Base-by-base conservation (phyloP, 352 stramenopile species). In the Globisporangium paddicum region DNA sequence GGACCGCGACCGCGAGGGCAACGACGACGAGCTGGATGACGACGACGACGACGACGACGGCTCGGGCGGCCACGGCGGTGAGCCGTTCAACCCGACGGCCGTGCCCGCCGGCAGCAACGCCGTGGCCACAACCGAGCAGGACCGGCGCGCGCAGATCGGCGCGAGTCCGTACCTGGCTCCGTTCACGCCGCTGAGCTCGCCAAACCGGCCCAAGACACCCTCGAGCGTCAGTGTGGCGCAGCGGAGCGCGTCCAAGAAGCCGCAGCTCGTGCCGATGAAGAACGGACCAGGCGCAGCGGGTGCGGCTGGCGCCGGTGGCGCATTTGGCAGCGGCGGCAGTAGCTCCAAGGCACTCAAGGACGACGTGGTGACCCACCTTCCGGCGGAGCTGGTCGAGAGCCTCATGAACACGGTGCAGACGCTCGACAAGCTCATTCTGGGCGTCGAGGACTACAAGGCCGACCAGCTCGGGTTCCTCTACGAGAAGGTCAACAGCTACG, bases 181-280 rank as follows among this genome's bases (percentile, higher is more conserved):
- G 2, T 90, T 90, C 63, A 90, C 80, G 47, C 80, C 80, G 42
- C 70, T 85, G 62, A 72, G 76, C n/a, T 85, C 75, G 11, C 77
- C 80, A 1, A 78, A 66, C 48, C 59, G 64, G 5, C 72, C 74
- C 0, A 88, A 88, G 63, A 87, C 77, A 34, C 79, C 77, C 14
- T 77, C 75, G 1, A 79, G 70, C 44, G 64, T 67, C 18, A 61
- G 41, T 10, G 45, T 55, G n/a, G 47, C 60, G 42, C 59, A 69
- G 55, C 57, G 65, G 19, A 45, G 55, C 42, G 47, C 53, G 4
- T 19, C 50, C 47, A 70, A 69, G 44, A 88, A 87, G 46, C 77
- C 80, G 19, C 75, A 87, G 53, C 66, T 89, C 2, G 68, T 85
- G 30, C 77, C 77, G 2, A 68, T 89, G 40, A 71, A 76, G 56